A percentile compares a stretch with the other conserved stretches of the same genome.
phyloP scores from a whole-genome alignment of 768 basidiomycete genomes.

The Leucosporidium creatinivorum region DNA sequence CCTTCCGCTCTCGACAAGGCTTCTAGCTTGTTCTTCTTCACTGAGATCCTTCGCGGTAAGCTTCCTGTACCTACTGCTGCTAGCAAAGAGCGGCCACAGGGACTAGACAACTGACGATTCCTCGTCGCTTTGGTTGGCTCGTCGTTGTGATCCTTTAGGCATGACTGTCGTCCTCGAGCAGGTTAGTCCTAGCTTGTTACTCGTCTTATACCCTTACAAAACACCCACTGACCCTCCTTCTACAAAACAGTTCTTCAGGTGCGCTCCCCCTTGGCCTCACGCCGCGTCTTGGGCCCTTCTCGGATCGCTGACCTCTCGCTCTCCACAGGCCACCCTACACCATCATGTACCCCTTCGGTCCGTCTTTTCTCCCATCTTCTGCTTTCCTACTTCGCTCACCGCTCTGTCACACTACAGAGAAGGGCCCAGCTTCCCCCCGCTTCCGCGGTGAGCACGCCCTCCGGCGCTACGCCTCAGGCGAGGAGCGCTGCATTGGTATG shows the following conservation, averaged over 20 bases:
- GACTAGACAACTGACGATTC: not conserved
- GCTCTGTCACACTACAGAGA: conserved; percentile 54
- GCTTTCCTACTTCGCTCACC: not conserved
- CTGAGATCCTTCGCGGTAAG: conserved; percentile 90
- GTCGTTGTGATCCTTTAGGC: conserved; percentile 49
- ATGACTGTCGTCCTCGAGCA: conserved; percentile 85
- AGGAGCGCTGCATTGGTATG: conserved; percentile 97
- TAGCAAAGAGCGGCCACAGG: too few species aligned
- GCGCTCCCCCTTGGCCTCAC: not conserved
- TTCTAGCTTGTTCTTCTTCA: conserved; percentile 94
- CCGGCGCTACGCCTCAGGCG: conserved; percentile 90
- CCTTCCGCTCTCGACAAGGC: conserved; percentile 93
- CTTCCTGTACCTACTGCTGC: conserved; percentile 4
- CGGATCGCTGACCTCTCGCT: conserved; percentile 50
- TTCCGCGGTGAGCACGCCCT: conserved; percentile 98
- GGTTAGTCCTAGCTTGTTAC: too few species aligned
- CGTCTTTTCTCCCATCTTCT: not conserved
- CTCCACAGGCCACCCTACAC: conserved; percentile 95
- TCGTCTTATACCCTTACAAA: too few species aligned
- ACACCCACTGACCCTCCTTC: not conserved
- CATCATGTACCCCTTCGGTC: conserved; percentile 37
- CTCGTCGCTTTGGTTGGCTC: not conserved
- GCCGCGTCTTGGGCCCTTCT: not conserved
- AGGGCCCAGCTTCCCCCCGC: conserved; percentile 92
- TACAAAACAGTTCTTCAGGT: conserved; percentile 29